Evolutionary conservation across 2,329 filamentous ascomycete species (phyloP).

Genomic region (Curvularia hawaiiensis): DNA sequence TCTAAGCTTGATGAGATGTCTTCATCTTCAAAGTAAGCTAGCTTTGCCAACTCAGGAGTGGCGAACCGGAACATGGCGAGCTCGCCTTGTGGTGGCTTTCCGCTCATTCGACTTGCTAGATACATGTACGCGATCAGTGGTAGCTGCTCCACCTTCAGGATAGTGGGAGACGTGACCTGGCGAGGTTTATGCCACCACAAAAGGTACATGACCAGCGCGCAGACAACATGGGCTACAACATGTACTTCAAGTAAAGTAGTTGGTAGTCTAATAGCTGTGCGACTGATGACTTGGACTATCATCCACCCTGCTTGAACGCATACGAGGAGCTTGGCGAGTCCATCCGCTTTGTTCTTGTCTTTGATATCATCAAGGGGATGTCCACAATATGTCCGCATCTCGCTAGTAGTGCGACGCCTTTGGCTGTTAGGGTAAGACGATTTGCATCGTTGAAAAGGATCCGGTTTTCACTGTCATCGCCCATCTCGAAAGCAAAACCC

Average conservation of each 20-base stretch:
- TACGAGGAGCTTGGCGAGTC: constrained; percentile 26
- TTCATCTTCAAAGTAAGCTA: background rate
- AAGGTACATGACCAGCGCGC: constrained; percentile 36
- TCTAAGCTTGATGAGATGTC: background rate
- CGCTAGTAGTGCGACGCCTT: constrained; percentile 6
- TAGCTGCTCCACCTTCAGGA: background rate
- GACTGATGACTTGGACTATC: constrained; percentile 27
- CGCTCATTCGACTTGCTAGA: constrained; percentile 17
- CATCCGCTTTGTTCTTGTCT: constrained; percentile 29
- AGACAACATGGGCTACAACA: constrained; percentile 57
- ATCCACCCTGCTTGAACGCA: constrained; percentile 37
- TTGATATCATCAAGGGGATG: constrained; percentile 16
- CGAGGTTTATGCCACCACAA: constrained; percentile 42
- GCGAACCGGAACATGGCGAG: constrained; percentile 6
- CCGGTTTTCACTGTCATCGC: background rate
- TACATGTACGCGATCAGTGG: constrained; percentile 27
- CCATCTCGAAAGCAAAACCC: constrained; percentile 21
- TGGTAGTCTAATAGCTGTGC: constrained; percentile 20
- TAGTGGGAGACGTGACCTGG: constrained; percentile 19
- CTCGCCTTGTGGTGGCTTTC: constrained; percentile 5
- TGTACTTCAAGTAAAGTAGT: constrained; percentile 64
- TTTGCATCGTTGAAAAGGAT: background rate
- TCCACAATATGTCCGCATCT: constrained; percentile 5
- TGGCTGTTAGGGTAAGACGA: background rate
- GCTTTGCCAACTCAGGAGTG: background rate